A percentile compares a stretch with the other conserved stretches of the same genome.
phyloP scores from a whole-genome alignment of 1,284 basidiomycete species.

The Schizophyllum commune region DNA sequence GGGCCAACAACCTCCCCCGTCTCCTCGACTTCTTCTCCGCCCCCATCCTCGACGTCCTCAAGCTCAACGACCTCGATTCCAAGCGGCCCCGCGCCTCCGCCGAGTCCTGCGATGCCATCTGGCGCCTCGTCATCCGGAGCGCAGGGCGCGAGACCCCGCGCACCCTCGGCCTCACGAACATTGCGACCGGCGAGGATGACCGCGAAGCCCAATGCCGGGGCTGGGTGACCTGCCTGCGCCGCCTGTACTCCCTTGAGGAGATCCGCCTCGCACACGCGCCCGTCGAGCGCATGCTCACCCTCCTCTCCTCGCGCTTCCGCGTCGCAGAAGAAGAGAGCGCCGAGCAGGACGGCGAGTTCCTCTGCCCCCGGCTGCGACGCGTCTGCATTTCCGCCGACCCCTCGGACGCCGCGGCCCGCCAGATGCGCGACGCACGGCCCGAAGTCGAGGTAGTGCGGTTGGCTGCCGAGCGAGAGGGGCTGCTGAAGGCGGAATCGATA shows the following conservation, averaged over 20 bases:
- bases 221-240: background rate
- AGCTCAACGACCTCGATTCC: background rate
- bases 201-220: background rate
- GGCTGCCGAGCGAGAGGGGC: background rate
- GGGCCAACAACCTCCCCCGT: background rate
- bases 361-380: background rate
- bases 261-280: background rate
- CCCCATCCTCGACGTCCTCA: background rate
- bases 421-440: background rate
- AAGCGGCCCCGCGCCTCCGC: background rate
- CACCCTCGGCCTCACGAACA: background rate
- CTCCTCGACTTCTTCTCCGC: background rate
- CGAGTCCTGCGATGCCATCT: background rate
- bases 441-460: background rate
- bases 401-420: background rate
- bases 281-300: background rate
- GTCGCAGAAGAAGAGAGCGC: background rate
- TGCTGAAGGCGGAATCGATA: background rate
- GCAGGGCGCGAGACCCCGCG: background rate
- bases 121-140: background rate
- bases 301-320: background rate
- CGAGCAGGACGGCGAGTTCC: background rate
- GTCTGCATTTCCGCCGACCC: background rate
- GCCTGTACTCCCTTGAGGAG: background rate
- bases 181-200: background rate